These are phyloP conservation scores for Globisporangium splendens DNA, from an alignment of 352 stramenopile species.

Conservation along the genomic window DNA sequence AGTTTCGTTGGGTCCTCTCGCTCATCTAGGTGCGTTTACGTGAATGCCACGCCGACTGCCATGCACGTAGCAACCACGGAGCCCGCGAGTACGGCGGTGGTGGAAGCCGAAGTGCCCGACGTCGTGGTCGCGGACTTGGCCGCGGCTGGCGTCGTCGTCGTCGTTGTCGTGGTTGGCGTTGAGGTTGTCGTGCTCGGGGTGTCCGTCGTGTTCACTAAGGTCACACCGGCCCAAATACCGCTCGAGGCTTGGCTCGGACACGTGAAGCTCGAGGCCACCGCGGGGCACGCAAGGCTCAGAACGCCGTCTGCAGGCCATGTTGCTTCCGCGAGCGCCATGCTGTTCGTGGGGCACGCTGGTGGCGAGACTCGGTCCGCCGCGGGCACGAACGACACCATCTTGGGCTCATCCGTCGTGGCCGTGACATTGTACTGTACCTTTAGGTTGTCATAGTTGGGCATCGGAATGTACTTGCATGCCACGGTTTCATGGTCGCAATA, in stretches of 20 bases:
- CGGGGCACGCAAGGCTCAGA: slow-evolving; percentile 7
- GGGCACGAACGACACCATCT: slow-evolving; percentile 16
- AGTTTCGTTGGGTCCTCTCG: no score
- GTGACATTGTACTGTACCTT: slow-evolving; percentile 40
- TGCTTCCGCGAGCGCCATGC: no score
- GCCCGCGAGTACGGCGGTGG: no score
- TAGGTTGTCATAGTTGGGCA: slow-evolving; percentile 67
- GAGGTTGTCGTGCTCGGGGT: neutral
- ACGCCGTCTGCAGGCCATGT: slow-evolving; percentile 7
- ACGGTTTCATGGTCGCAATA: slow-evolving; percentile 58
- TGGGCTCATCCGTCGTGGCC: slow-evolving; percentile 32
- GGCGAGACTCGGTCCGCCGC: neutral
- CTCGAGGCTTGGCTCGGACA: slow-evolving; percentile 3
- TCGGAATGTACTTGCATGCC: slow-evolving; percentile 61
- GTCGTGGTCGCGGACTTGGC: no score
- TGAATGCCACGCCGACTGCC: no score
- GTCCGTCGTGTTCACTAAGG: neutral
- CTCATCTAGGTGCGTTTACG: no score
- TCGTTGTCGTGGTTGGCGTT: no score
- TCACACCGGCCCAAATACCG: neutral
- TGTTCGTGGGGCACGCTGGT: neutral
- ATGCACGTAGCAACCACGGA: no score
- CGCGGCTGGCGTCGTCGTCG: no score
- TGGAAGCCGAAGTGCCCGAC: no score
- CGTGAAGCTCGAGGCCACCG: slow-evolving; percentile 5